Evolutionary conservation across 2,329 filamentous ascomycete species (phyloP).

Genomic region (Mycosphaerella arachidis): DNA sequence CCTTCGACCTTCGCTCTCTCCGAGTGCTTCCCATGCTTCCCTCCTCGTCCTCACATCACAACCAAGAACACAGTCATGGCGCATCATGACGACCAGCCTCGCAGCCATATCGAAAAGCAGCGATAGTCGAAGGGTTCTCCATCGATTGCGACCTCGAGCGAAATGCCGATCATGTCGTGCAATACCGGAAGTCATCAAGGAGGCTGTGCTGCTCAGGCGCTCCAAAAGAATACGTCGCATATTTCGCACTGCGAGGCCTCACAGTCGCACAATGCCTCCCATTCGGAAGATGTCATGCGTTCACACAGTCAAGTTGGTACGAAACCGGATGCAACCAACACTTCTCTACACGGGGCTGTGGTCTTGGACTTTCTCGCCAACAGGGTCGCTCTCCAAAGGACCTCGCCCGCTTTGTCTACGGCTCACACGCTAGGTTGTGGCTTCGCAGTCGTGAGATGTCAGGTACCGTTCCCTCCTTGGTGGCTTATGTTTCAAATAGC

Average conservation of each 20-base stretch:
- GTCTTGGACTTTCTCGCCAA: neutral
- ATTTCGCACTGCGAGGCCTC: neutral
- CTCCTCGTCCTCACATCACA: neutral
- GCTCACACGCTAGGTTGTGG: constrained; percentile 3
- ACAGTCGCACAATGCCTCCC: neutral
- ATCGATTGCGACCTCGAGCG: neutral
- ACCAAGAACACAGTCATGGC: neutral
- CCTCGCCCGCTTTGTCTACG: neutral
- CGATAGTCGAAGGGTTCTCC: neutral
- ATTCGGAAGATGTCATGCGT: neutral
- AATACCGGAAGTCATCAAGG: neutral
- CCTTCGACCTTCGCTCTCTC: neutral
- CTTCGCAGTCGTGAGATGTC: constrained; percentile 14
- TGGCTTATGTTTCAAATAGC: neutral
- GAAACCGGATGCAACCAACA: neutral
- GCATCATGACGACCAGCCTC: neutral
- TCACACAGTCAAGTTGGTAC: neutral
- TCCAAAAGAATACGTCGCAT: neutral
- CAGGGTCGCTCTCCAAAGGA: neutral
- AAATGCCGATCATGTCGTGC: neutral
- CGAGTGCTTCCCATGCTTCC: neutral
- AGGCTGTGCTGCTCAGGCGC: neutral
- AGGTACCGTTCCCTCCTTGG: constrained; percentile 7
- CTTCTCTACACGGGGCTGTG: neutral
- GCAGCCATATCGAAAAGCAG: neutral